phyloP scores from a whole-genome alignment of 345 rosid species.

The Pistacia atlantica region DNA sequence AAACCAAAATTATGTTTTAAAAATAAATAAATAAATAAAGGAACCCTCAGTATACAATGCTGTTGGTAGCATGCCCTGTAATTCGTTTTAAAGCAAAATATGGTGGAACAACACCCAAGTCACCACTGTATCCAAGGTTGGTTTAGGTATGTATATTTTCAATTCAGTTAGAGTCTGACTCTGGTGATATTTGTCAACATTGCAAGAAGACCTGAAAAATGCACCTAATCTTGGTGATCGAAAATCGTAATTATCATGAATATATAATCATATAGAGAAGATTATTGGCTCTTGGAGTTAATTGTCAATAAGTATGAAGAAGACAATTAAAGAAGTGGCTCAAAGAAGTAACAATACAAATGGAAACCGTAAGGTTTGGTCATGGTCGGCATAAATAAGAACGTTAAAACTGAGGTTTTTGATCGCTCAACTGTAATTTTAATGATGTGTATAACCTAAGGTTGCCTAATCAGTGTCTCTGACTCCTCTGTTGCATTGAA shows the following conservation, averaged over 20 bases:
- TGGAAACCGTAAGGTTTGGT: conserved; percentile 1
- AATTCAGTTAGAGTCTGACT: no score
- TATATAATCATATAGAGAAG: background rate
- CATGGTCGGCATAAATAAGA: background rate
- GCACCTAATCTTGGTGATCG: background rate
- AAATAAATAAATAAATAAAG: no score
- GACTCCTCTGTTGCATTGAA: conserved; percentile 9
- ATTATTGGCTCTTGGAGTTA: background rate
- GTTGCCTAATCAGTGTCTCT: conserved; percentile 6
- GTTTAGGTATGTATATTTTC: no score
- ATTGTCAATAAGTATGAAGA: background rate
- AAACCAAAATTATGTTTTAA: no score
- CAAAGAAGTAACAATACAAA: background rate
- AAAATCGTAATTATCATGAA: background rate
- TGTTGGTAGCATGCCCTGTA: no score
- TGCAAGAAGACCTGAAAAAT: conserved; percentile 6
- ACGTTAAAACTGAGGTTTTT: background rate
- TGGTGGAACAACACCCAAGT: background rate
- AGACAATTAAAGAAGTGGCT: background rate
- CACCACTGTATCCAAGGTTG: no score
- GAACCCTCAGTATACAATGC: no score
- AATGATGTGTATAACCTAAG: background rate
- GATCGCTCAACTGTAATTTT: conserved; percentile 10
- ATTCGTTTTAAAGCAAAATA: background rate
- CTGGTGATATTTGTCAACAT: background rate